phyloP scores from a whole-genome alignment of 257 asterid genomes.

The Sherardia arvensis region DNA sequence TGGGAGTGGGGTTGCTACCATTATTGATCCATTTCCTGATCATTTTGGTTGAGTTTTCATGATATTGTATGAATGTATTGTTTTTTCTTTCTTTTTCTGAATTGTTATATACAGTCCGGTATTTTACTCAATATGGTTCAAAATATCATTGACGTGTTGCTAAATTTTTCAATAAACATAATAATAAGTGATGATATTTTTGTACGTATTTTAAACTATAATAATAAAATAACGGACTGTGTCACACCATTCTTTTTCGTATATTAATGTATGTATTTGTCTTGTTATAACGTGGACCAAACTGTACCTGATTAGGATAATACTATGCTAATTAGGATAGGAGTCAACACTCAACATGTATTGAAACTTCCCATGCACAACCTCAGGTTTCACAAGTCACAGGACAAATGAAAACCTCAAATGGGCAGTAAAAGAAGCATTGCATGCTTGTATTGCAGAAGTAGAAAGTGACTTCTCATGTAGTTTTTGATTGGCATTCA shows the following conservation, averaged over 20 bases:
- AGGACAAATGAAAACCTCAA: neutral
- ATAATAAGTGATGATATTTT: no score
- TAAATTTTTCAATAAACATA: no score
- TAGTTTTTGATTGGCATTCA: neutral
- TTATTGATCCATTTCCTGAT: neutral
- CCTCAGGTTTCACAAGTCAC: neutral
- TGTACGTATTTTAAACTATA: no score
- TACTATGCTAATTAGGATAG: constrained; percentile 6
- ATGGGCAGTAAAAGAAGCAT: neutral
- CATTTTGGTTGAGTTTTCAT: constrained; percentile 2
- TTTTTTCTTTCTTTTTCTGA: no score
- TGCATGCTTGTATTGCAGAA: neutral
- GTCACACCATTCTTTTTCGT: no score
- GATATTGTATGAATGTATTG: neutral
- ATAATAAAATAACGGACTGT: no score
- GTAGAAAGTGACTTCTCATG: constrained; percentile 1
- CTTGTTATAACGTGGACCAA: constrained; percentile 30
- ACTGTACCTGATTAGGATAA: constrained; percentile 51
- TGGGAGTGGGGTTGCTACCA: neutral
- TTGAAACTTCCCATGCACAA: neutral
- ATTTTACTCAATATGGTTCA: no score
- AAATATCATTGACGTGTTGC: no score
- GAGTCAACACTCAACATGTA: no score
- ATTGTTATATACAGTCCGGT: no score
- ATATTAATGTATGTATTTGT: constrained; percentile 11